phyloP scores from a whole-genome alignment of 2,329 filamentous ascomycete genomes.

The Dactylellina leptospora region DNA sequence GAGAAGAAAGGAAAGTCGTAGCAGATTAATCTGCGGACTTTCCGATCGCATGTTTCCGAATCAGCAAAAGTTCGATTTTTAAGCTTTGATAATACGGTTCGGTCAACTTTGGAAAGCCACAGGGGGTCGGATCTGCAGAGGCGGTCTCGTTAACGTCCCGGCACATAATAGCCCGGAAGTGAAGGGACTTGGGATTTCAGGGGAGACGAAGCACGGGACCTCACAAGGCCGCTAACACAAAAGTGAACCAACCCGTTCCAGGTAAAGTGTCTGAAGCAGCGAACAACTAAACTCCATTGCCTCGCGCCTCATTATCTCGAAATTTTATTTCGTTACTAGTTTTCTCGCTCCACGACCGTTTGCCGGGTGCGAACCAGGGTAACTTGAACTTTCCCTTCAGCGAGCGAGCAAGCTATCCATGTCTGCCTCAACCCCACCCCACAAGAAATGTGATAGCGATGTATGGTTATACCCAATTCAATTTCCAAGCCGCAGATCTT shows the following conservation, averaged over 20 bases:
- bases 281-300: slow-evolving; percentile 6
- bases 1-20: too few species aligned
- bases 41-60: slow-evolving; percentile 10
- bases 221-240: slow-evolving; percentile 2
- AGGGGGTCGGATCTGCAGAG: too few species aligned
- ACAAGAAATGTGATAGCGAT: neutral
- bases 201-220: neutral
- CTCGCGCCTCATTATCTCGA: slow-evolving; percentile 8
- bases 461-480: slow-evolving; percentile 7
- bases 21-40: neutral
- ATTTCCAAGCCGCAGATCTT: slow-evolving; percentile 12
- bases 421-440: neutral
- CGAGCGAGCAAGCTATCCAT: slow-evolving; percentile 1
- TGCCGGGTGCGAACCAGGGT: neutral
- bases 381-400: neutral
- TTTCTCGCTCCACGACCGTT: slow-evolving; percentile 3
- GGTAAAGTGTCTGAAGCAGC: slow-evolving; percentile 22
- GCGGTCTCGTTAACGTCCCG: too few species aligned
- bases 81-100: neutral
- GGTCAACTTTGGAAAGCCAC: neutral
- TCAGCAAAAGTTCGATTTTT: neutral
- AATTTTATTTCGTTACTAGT: neutral
- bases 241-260: slow-evolving; percentile 3
- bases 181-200: too few species aligned
- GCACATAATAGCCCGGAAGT: too few species aligned